Evolutionary conservation across 495 filamentous ascomycete genomes (phyloP).

Genomic region (Annulohypoxylon bovei): DNA sequence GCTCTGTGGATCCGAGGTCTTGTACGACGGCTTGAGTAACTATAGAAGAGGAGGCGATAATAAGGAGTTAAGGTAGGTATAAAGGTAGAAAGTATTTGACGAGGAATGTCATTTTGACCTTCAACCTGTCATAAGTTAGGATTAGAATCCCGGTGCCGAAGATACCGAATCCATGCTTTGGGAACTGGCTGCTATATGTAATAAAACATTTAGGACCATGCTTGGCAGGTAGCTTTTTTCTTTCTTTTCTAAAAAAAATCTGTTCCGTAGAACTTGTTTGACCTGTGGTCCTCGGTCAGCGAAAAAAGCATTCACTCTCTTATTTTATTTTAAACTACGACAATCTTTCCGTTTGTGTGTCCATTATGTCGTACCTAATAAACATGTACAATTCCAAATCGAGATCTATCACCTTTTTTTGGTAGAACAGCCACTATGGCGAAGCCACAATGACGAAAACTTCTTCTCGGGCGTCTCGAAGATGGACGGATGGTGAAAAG

Average conservation of each 20-base stretch:
- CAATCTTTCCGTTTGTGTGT: conserved; percentile 20
- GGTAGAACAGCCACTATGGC: conserved; percentile 15
- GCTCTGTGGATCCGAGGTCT: conserved; percentile 28
- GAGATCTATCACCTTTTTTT: conserved; percentile 26
- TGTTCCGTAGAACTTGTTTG: conserved; percentile 27
- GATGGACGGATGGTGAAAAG: conserved; percentile 30
- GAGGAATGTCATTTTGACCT: conserved; percentile 28
- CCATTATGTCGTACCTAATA: conserved; percentile 30
- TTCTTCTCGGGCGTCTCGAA: neutral
- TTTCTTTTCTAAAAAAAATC: neutral
- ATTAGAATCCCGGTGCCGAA: conserved; percentile 43
- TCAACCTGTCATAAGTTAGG: conserved; percentile 36
- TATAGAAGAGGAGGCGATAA: conserved; percentile 19
- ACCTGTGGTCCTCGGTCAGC: conserved; percentile 40
- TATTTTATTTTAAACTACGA: conserved; percentile 8
- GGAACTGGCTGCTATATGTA: conserved; percentile 35
- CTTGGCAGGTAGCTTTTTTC: conserved; percentile 21
- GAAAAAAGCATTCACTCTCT: conserved; percentile 33
- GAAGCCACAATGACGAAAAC: conserved; percentile 12
- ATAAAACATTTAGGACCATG: conserved; percentile 32
- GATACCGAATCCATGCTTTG: conserved; percentile 43
- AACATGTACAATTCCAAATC: conserved; percentile 26
- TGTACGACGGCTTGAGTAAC: conserved; percentile 30
- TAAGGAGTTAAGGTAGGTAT: conserved; percentile 21
- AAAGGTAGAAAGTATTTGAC: conserved; percentile 20